Conservation (phyloP, 257 asterid genomes). For the Catharanthus roseus region DNA sequence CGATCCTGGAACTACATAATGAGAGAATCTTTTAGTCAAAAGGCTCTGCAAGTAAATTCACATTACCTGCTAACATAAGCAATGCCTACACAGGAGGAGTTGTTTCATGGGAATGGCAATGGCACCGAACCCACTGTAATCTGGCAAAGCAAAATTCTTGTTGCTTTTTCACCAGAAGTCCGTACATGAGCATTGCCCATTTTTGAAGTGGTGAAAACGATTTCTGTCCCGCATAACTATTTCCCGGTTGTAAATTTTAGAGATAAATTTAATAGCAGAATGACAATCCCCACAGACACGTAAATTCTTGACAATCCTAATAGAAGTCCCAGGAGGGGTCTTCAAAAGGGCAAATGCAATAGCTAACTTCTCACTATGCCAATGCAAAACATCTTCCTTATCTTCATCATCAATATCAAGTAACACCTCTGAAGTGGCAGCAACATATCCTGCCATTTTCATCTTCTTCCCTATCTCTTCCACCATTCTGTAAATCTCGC, state of each 20-base stretch:
- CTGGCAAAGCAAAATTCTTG: background rate
- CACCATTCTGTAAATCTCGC: slow-evolving; percentile 42
- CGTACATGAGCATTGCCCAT: slow-evolving; percentile 46
- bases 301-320: slow-evolving; percentile 45
- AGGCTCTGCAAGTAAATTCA: background rate
- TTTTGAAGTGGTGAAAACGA: slow-evolving; percentile 49
- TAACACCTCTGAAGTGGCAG: slow-evolving; percentile 28
- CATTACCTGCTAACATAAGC: background rate
- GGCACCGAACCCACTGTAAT: background rate
- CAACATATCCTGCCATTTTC: slow-evolving; percentile 32
- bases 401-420: slow-evolving; percentile 61
- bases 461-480: slow-evolving; percentile 54
- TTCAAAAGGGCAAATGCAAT: slow-evolving; percentile 55
- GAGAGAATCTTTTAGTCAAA: background rate
- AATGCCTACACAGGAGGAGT: background rate
- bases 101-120: background rate
- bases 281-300: slow-evolving; percentile 58
- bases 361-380: slow-evolving; percentile 56
- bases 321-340: slow-evolving; percentile 37
- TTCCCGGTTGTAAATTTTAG: slow-evolving; percentile 41
- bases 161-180: slow-evolving; percentile 41
- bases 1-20: no score
- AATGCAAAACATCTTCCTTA: slow-evolving; percentile 50
- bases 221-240: slow-evolving; percentile 50
- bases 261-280: slow-evolving; percentile 48